These are phyloP conservation scores for Aspergillus sergii DNA, from an alignment of 2,329 filamentous ascomycete species.

Conservation along the genomic window DNA sequence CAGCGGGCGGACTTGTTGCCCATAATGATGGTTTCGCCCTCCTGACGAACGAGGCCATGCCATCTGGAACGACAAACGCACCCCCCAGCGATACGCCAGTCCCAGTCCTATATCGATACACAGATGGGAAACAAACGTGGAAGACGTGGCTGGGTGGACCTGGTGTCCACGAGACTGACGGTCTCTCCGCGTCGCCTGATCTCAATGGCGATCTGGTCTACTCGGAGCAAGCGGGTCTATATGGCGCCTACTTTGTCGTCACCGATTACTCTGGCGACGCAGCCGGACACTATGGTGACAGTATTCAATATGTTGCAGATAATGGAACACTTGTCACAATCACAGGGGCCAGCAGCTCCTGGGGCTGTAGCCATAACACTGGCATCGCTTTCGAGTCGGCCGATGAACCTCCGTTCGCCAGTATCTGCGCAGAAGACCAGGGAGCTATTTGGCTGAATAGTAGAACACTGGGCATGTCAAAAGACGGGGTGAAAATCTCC, in stretches of 20 bases:
- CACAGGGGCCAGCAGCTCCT: constrained; percentile 56
- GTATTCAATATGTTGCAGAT: constrained; percentile 53
- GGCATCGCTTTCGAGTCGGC: constrained; percentile 66
- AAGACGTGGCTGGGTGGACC: constrained; percentile 63
- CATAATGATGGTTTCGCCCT: constrained; percentile 67
- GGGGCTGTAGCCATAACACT: constrained; percentile 67
- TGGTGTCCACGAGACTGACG: constrained; percentile 50
- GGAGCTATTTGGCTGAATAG: constrained; percentile 68
- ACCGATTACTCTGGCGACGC: constrained; percentile 60
- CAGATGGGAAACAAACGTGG: constrained; percentile 57
- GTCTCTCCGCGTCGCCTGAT: constrained; percentile 58
- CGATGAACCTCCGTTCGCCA: constrained; percentile 60
- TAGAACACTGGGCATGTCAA: constrained; percentile 57
- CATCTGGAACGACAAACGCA: constrained; percentile 51
- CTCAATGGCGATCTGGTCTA: constrained; percentile 66
- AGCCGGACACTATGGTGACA: constrained; percentile 62
- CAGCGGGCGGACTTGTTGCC: constrained; percentile 62
- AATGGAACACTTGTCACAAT: constrained; percentile 56
- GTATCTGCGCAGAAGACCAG: constrained; percentile 64
- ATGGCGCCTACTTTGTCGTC: constrained; percentile 65
- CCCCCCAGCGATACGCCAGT: constrained; percentile 55
- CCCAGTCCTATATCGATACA: constrained; percentile 62
- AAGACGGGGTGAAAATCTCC: constrained; percentile 58
- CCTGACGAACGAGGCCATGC: constrained; percentile 60
- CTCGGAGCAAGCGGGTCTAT: constrained; percentile 57